Evolutionary conservation across 1,139 yeast species (phyloP).

Genomic region (Meyerozyma carpophila): DNA sequence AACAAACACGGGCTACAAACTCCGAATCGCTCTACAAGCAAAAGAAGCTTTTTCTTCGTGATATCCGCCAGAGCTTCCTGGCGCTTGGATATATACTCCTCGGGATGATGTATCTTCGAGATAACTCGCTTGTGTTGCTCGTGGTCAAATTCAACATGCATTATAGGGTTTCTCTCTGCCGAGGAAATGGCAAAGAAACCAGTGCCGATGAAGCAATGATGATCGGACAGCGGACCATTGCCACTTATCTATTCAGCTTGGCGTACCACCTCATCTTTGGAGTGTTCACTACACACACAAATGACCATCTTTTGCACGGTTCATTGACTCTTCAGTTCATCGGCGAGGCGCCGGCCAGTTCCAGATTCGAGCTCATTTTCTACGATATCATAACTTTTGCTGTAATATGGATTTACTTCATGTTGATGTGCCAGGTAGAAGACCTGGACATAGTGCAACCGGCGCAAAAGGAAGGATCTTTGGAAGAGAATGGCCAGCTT

Average conservation of each 20-base stretch:
- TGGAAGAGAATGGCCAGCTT: not conserved
- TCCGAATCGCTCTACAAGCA: constrained; percentile 33
- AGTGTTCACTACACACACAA: constrained; percentile 10
- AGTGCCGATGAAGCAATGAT: constrained; percentile 27
- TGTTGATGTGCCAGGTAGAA: constrained; percentile 27
- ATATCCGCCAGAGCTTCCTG: constrained; percentile 25
- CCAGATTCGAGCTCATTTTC: constrained; percentile 20
- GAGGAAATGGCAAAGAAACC: constrained; percentile 11
- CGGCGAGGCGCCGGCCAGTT: constrained; percentile 31
- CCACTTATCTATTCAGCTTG: constrained; percentile 21
- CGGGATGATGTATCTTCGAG: constrained; percentile 30
- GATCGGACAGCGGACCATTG: constrained; percentile 14
- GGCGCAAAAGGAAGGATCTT: not conserved
- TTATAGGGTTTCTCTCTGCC: constrained; percentile 20
- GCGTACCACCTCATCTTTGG: constrained; percentile 28
- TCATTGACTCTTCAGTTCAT: constrained; percentile 35
- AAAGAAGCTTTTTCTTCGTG: constrained; percentile 33
- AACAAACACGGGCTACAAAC: constrained; percentile 33
- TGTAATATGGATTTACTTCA: constrained; percentile 27
- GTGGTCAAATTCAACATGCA: constrained; percentile 24
- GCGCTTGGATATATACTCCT: constrained; percentile 26
- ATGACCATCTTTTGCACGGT: constrained; percentile 26
- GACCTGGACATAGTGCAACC: constrained; percentile 24
- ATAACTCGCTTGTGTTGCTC: constrained; percentile 27
- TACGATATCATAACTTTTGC: constrained; percentile 24